Evolutionary conservation across 2,329 filamentous ascomycete species (phyloP), one percentile per base, ranked within the genome.

Genomic region (Alternaria postmessia): DNA sequence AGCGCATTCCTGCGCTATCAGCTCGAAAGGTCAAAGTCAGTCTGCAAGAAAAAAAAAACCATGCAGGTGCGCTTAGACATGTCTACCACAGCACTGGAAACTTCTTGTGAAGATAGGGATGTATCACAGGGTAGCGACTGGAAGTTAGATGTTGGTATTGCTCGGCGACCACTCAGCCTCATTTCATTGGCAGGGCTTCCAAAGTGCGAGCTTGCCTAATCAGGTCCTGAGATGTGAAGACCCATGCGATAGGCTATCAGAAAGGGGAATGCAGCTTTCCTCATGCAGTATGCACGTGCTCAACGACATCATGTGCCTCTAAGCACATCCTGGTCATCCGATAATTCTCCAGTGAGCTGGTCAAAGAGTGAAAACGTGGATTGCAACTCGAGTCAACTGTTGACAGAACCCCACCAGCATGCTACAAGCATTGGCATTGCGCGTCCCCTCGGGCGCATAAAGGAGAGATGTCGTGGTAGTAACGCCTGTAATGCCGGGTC

Each of bases 131-230:
- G 39, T 61, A 58, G 30, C 28, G 55, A 62, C 61, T 69, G 57
- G 14, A 44, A 43, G 51, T 46, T 51, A 8, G 32, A 54, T 30
- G 28, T 28, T 54, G 56, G 47, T 61, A 42, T 53, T 62, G 57
- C 58, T 74, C 71, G 71, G 61, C 70, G 68, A 73, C 68, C 61
- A 66, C 32, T 43, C 53, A 68, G 70, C 68, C 62, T 70, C 67
- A 67, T 57, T 68, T 65, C 53, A 71, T 73, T 73, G 64, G 69
- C 54, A 62, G 64, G 63, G 70, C 42, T 54, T 20, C 22, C 53
- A 34, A 46, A 53, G 57, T 51, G 54, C 54, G 42, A 14, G 44
- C 38, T 38, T 43, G 26, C 34, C 47, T 36, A 36, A 38, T 28
- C n/a, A 55, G 28, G 41, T 42, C n/a, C 52, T 39, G 49, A 47